Conservation (phyloP, 345 rosid genomes). For the Melaleuca alternifolia region DNA sequence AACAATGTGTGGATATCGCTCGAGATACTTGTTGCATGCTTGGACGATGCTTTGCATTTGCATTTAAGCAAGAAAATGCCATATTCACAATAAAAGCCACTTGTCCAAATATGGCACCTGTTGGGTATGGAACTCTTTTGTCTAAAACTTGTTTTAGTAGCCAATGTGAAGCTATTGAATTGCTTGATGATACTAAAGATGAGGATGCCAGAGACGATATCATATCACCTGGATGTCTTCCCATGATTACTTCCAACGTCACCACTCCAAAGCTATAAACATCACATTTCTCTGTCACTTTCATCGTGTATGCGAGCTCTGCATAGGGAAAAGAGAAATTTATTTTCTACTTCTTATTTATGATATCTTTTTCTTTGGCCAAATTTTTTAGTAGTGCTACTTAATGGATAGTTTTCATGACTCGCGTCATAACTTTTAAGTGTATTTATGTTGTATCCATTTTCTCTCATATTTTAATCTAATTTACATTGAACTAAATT, state of each 20-base stretch:
- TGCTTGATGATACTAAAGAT: not conserved
- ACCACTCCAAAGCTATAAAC: not conserved
- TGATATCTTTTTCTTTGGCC: not conserved
- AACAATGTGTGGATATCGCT: no score
- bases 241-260: not conserved
- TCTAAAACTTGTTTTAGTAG: no score
- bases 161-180: no score
- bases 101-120: no score
- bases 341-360: not conserved
- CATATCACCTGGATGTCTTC: slow-evolving; percentile 1
- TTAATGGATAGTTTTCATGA: not conserved
- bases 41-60: not conserved
- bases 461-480: no score
- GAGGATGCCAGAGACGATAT: not conserved
- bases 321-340: not conserved
- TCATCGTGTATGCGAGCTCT: slow-evolving; percentile 1
- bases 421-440: not conserved
- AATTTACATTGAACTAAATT: no score
- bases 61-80: no score
- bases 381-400: not conserved
- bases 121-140: no score
- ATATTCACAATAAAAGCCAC: no score
- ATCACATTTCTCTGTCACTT: not conserved
- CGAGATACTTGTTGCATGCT: no score
- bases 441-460: no score